A percentile compares a stretch with the other conserved stretches of the same genome.
Evolutionary conservation across 345 rosid species (phyloP).

Genomic region (Hirschfeldia incana): DNA sequence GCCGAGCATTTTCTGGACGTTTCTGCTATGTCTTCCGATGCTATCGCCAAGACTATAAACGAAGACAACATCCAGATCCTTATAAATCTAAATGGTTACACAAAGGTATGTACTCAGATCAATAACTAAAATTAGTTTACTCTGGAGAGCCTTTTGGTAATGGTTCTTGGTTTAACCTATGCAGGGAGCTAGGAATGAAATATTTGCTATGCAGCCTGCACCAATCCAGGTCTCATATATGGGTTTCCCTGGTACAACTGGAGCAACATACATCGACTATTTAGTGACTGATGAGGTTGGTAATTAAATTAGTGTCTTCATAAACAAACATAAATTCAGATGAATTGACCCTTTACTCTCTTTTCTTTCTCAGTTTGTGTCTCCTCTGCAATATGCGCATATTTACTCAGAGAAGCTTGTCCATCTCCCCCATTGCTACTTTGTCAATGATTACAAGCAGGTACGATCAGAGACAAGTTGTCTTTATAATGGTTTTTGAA

Average conservation of each 20-base stretch:
- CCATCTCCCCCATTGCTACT: constrained; percentile 97
- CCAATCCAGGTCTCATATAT: constrained; percentile 97
- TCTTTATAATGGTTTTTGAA: constrained; percentile 7
- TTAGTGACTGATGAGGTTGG: constrained; percentile 96
- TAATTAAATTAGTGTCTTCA: not conserved
- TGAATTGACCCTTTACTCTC: too few species aligned
- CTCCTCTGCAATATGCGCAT: constrained; percentile 70
- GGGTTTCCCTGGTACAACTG: constrained; percentile 99
- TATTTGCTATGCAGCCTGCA: constrained; percentile 98
- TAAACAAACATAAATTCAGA: too few species aligned
- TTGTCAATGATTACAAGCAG: constrained; percentile 99
- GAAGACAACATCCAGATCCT: constrained; percentile 89
- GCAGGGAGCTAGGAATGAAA: constrained; percentile 99
- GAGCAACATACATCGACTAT: constrained; percentile 91
- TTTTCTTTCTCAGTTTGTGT: constrained; percentile 69
- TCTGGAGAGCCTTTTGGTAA: constrained; percentile 1
- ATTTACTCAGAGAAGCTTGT: constrained; percentile 97
- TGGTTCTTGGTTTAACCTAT: constrained; percentile 15
- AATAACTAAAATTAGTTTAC: too few species aligned
- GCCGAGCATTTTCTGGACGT: constrained; percentile 93
- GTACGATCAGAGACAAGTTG: constrained; percentile 38
- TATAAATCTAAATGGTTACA: constrained; percentile 92
- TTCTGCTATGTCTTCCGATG: constrained; percentile 84
- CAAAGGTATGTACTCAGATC: constrained; percentile 62
- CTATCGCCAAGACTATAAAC: constrained; percentile 79